phyloP scores from a whole-genome alignment of 2,329 filamentous ascomycete genomes.

The Trichoderma asperellum region DNA sequence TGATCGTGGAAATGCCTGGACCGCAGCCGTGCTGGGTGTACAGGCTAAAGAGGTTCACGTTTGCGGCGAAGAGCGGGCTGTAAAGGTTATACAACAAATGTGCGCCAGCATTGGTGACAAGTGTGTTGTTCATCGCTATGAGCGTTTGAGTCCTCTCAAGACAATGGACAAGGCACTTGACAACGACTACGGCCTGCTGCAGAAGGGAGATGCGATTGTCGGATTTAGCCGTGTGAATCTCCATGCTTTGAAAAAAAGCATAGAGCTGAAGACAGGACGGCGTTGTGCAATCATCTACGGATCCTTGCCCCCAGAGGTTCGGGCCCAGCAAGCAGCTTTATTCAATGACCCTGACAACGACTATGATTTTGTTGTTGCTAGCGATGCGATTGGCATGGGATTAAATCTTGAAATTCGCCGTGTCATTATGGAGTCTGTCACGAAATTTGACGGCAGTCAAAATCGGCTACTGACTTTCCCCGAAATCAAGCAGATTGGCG shows the following conservation, averaged over 20 bases:
- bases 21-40: slow-evolving; percentile 82
- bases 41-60: slow-evolving; percentile 89
- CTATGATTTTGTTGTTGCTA: slow-evolving; percentile 92
- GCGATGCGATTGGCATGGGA: slow-evolving; percentile 96
- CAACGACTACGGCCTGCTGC: slow-evolving; percentile 66
- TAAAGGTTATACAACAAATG: slow-evolving; percentile 76
- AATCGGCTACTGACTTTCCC: slow-evolving; percentile 66
- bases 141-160: slow-evolving; percentile 78
- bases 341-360: slow-evolving; percentile 97
- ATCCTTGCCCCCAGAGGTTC: slow-evolving; percentile 85
- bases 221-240: slow-evolving; percentile 82
- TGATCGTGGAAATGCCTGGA: slow-evolving; percentile 92
- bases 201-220: slow-evolving; percentile 91
- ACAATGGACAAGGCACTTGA: slow-evolving; percentile 66
- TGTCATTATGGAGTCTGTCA: slow-evolving; percentile 79
- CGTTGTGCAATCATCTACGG: slow-evolving; percentile 94
- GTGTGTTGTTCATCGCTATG: slow-evolving; percentile 78
- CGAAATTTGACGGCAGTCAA: slow-evolving; percentile 69
- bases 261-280: slow-evolving; percentile 75
- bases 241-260: slow-evolving; percentile 75
- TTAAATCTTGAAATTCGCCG: slow-evolving; percentile 91
- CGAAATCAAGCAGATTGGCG: slow-evolving; percentile 93
- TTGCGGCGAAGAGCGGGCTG: slow-evolving; percentile 84
- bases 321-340: slow-evolving; percentile 84
- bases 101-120: slow-evolving; percentile 81